phyloP scores from a whole-genome alignment of 257 asterid species.

The Petunia secreta region DNA sequence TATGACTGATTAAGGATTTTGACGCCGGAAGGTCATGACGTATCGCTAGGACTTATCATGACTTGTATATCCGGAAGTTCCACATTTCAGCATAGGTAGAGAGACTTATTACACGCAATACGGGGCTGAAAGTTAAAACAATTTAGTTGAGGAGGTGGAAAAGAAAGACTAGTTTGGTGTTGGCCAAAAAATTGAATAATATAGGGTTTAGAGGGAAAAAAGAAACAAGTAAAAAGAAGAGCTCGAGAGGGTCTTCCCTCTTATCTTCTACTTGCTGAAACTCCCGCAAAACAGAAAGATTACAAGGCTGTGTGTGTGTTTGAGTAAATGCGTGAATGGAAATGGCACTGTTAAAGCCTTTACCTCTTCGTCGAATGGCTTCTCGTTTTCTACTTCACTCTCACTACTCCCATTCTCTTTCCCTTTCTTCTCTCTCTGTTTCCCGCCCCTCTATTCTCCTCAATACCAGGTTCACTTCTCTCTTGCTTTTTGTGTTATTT shows the following conservation, averaged over 20 bases:
- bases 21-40: too few species aligned
- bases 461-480: conserved; percentile 27
- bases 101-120: too few species aligned
- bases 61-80: too few species aligned
- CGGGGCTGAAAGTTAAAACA: too few species aligned
- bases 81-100: too few species aligned
- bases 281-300: neutral
- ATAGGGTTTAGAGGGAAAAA: conserved; percentile 4
- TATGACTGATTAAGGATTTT: too few species aligned
- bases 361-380: conserved; percentile 29
- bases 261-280: neutral
- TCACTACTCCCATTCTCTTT: conserved; percentile 19
- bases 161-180: neutral
- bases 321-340: neutral
- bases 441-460: conserved; percentile 19
- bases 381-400: conserved; percentile 25
- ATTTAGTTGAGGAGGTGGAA: too few species aligned
- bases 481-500: neutral
- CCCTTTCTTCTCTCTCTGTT: conserved; percentile 18
- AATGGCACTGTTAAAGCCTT: conserved; percentile 33
- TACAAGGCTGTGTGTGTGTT: neutral
- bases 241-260: neutral
- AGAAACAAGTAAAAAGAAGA: neutral
- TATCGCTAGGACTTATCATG: too few species aligned
- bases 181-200: neutral